Base-by-base conservation (phyloP, 106 monocot genomes). In the Ottelia alismoides region DNA sequence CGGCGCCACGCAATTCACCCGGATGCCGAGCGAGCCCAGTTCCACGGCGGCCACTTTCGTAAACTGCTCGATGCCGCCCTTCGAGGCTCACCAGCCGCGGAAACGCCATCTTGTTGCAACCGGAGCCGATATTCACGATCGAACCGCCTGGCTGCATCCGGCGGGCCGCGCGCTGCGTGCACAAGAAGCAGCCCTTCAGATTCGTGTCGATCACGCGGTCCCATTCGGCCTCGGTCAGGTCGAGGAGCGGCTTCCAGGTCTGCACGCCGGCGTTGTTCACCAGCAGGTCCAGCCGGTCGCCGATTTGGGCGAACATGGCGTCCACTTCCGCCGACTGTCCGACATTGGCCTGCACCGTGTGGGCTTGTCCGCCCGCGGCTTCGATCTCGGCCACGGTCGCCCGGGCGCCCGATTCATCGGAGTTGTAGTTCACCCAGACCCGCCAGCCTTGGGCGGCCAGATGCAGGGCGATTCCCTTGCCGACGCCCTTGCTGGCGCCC, bases 1-100 rank as follows among this genome's bases (percentile, higher is more conserved):
- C n/a, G n/a, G n/a, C n/a, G n/a, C n/a, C n/a, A 67, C 72, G 30
- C 16, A 52, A 25, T 76, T 76, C 18, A 66, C 76, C 27, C 71
- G 65, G 31, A 76, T 76, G 61, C 60, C 30, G 5, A 71, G 51
- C 22, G 71, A 70, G 0, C 56, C 19, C 54, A 76, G 65, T 65
- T 76, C 76, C 60, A 54, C 56, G 27, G 76, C 76, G 61, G 71
- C 44, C 18, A 71, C 57, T 49, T 56, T 76, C 26, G 66, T 66
- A 64, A 70, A 65, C 45, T 58, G 46, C 65, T 76, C 71, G 21
- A 76, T 28, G 30, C 71, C 71, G 23, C 49, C 64, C 62, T 71
- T 76, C 20, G 31, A 66, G 12, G 71, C 71, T 19, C 2, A 64
- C 70, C 0, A 66, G 61, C 25, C 56, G n/a, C n/a, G n/a, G n/a